Percentiles rank a stretch among this genome's conserved stretches.
These are phyloP conservation scores for Saccharum spontaneum DNA, from an alignment of 176 grass and related monocot species.

Conservation along the genomic window DNA sequence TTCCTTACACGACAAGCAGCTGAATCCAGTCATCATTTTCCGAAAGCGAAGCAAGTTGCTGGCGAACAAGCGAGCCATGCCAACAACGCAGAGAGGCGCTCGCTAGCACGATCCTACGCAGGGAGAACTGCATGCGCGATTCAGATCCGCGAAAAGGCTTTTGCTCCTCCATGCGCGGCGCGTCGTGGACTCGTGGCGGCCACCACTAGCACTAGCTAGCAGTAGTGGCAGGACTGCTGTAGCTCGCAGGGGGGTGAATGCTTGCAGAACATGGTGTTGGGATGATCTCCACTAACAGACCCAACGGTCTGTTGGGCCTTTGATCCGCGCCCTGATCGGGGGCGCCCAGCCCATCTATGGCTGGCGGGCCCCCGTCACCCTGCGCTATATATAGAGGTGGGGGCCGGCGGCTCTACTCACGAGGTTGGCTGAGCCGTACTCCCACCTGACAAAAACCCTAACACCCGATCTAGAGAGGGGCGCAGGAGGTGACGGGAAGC, in stretches of 20 bases:
- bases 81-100: background rate
- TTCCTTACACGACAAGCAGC: conserved; percentile 26
- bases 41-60: conserved; percentile 18
- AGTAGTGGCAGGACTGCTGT: background rate
- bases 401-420: too few species aligned
- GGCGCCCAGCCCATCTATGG: too few species aligned
- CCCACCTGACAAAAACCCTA: too few species aligned
- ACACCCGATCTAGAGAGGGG: too few species aligned
- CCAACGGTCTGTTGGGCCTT: too few species aligned
- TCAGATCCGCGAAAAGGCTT: background rate
- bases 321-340: too few species aligned
- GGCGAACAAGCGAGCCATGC: background rate
- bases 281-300: too few species aligned
- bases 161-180: background rate
- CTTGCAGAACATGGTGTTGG: background rate
- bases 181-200: conserved; percentile 10
- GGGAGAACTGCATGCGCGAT: background rate
- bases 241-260: background rate
- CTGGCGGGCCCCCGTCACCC: too few species aligned
- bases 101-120: too few species aligned
- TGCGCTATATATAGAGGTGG: too few species aligned
- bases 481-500: too few species aligned
- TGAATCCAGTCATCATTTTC: background rate
- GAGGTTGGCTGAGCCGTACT: too few species aligned
- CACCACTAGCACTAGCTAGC: background rate